phyloP scores from a whole-genome alignment of 306 rosid species.

The Rubus parviflorus region DNA sequence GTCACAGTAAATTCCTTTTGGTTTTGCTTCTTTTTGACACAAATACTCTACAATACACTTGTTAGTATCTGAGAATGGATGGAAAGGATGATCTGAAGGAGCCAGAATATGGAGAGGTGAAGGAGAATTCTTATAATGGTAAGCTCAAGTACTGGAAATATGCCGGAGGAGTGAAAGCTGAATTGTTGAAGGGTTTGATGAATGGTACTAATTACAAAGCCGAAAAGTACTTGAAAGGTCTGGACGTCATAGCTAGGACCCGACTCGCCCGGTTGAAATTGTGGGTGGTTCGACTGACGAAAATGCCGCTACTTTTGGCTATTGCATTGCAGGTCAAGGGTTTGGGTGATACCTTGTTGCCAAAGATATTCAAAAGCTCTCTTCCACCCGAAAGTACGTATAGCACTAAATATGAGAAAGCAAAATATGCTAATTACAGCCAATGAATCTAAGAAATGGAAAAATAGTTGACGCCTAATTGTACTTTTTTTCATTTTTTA shows the following conservation, averaged over 20 bases:
- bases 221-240: slow-evolving; percentile 29
- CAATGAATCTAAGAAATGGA: too few relatives aligned
- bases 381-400: slow-evolving; percentile 38
- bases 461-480: too few relatives aligned
- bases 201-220: slow-evolving; percentile 30
- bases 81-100: slow-evolving; percentile 25
- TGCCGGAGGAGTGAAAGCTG: slow-evolving; percentile 20
- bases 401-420: too few relatives aligned
- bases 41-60: background rate
- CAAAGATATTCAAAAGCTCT: slow-evolving; percentile 25
- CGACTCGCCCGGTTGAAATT: slow-evolving; percentile 27
- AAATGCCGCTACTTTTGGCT: slow-evolving; percentile 48
- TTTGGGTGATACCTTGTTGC: slow-evolving; percentile 26
- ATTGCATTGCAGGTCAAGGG: slow-evolving; percentile 41
- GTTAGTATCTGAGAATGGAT: slow-evolving; percentile 15
- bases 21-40: background rate
- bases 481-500: too few relatives aligned
- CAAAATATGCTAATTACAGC: too few relatives aligned
- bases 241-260: slow-evolving; percentile 14
- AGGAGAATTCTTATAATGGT: slow-evolving; percentile 16
- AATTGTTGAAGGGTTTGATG: slow-evolving; percentile 38
- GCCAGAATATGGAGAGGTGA: slow-evolving; percentile 11
- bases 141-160: slow-evolving; percentile 21
- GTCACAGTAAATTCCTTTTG: too few relatives aligned
- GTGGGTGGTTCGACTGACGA: slow-evolving; percentile 44